Evolutionary conservation across 768 basidiomycete species (phyloP), one percentile per base, ranked within the genome.

Genomic region (Hericium erinaceus): DNA sequence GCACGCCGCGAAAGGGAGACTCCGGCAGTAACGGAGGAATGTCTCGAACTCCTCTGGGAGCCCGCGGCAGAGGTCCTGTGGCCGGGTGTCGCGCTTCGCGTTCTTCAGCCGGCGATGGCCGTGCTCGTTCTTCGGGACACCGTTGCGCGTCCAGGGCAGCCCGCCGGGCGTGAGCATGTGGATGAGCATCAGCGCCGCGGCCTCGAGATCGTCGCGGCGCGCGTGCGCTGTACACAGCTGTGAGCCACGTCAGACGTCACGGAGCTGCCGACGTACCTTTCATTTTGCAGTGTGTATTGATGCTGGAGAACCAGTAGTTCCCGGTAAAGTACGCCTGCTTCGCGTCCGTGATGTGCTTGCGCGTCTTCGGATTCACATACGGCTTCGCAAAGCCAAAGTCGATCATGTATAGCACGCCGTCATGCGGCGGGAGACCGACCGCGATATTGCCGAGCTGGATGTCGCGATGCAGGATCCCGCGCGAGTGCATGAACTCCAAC

Each of bases 361-460:
- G 75, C 3, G 85, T 87, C 49, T 67, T 60, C 20, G 78, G 77
- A 69, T 91, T 85, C 60, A 89, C 81, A 61, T 87, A 91, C 37
- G 77, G 78, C 65, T 89, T 90, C 16, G 87, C 87, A 68, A 91
- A 91, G 13, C 88, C 88, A 66, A 91, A 90, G 68, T 91, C 89
- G 63, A 91, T 91, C 87, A 90, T 85, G 64, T 89, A 90, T 60
- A 91, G 74, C 39, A 71, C 76, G 54, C 75, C 75, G 13, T 85
- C 75, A 60, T 87, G 72, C 0, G 84, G 81, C 3, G 76, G 69
- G 52, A 77, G 72, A 13, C 88, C 88, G 54, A 89, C 67, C 3
- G 80, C 82, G 62, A 83, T 85, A 66, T 91, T 91, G 1, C 89
- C 88, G 7, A 89, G 78, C 60, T 91, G 88, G 52, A 91, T 84